A percentile compares a stretch with the other conserved stretches of the same genome.
These are phyloP conservation scores for Candida schatavii DNA, from an alignment of 805 yeast species.

Conservation along the genomic window DNA sequence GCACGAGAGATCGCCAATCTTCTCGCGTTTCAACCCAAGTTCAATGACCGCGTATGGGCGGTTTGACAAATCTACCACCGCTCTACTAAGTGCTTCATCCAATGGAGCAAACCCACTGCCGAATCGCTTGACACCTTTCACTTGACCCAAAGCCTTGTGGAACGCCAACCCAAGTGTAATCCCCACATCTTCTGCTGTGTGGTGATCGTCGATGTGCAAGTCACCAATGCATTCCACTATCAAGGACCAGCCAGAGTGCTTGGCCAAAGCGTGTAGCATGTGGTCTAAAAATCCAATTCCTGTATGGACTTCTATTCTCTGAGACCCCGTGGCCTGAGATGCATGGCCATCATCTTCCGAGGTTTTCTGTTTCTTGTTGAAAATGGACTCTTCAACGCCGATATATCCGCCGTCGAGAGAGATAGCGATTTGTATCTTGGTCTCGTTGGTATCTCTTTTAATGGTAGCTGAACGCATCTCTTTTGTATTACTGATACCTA, in stretches of 20 bases:
- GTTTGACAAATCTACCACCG: constrained; percentile 93
- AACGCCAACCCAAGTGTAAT: constrained; percentile 89
- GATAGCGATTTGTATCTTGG: constrained; percentile 83
- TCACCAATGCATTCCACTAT: constrained; percentile 91
- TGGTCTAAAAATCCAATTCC: constrained; percentile 96
- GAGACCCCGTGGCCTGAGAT: constrained; percentile 65
- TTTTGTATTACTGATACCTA: not conserved
- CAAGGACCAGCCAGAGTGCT: constrained; percentile 95
- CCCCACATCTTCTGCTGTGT: constrained; percentile 93
- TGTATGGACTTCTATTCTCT: constrained; percentile 75
- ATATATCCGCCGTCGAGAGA: constrained; percentile 85
- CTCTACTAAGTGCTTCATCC: constrained; percentile 93
- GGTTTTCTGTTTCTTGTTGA: constrained; percentile 29
- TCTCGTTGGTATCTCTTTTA: constrained; percentile 85
- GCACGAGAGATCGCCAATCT: constrained; percentile 84
- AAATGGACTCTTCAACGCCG: constrained; percentile 57
- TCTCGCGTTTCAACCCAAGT: constrained; percentile 86
- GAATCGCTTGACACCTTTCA: constrained; percentile 87
- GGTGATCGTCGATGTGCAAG: constrained; percentile 95
- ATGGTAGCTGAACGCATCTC: constrained; percentile 39
- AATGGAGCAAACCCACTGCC: constrained; percentile 94
- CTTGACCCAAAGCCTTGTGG: constrained; percentile 83
- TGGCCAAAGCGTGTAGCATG: constrained; percentile 95
- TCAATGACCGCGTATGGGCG: constrained; percentile 91
- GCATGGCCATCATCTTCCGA: constrained; percentile 49